phyloP scores from a whole-genome alignment of 1,139 yeast genomes.

The Protomyces inouyei region DNA sequence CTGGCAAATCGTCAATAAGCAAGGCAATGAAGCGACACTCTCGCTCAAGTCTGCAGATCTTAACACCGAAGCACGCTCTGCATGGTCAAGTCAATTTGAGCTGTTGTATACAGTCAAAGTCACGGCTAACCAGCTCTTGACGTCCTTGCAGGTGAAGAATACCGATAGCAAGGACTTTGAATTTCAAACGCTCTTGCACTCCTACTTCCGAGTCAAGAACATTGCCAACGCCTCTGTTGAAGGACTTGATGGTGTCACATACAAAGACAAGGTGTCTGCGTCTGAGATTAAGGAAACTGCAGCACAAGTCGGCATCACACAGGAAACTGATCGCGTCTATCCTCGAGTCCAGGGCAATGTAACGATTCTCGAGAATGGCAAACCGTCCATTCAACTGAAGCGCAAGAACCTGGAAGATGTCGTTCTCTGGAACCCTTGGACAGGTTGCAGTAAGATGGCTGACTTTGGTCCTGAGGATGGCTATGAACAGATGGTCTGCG shows the following conservation, averaged over 20 bases:
- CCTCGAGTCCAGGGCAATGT: constrained; percentile 1
- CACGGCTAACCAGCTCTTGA: constrained; percentile 51
- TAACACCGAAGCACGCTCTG: constrained; percentile 48
- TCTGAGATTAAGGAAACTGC: constrained; percentile 3
- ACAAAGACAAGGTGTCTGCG: constrained; percentile 62
- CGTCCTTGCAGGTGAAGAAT: constrained; percentile 71
- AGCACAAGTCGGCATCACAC: neutral
- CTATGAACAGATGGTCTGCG: constrained; percentile 79
- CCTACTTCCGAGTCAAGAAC: constrained; percentile 62
- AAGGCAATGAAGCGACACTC: constrained; percentile 68
- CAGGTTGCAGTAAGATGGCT: constrained; percentile 67
- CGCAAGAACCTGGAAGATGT: constrained; percentile 6
- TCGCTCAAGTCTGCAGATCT: constrained; percentile 84
- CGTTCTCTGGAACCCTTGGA: constrained; percentile 99
- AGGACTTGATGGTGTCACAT: constrained; percentile 65
- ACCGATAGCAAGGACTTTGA: constrained; percentile 55
- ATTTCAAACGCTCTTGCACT: constrained; percentile 93
- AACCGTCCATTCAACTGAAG: constrained; percentile 5
- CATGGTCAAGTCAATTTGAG: constrained; percentile 73
- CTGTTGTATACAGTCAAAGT: constrained; percentile 65
- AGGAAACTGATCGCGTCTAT: constrained; percentile 27
- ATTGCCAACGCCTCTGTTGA: constrained; percentile 70
- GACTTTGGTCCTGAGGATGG: constrained; percentile 87
- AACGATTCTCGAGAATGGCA: constrained; percentile 3
- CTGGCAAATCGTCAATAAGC: constrained; percentile 44